Evolutionary conservation across 352 stramenopile genomes (phyloP).

Genomic region (Thraustochytrium striatum): DNA sequence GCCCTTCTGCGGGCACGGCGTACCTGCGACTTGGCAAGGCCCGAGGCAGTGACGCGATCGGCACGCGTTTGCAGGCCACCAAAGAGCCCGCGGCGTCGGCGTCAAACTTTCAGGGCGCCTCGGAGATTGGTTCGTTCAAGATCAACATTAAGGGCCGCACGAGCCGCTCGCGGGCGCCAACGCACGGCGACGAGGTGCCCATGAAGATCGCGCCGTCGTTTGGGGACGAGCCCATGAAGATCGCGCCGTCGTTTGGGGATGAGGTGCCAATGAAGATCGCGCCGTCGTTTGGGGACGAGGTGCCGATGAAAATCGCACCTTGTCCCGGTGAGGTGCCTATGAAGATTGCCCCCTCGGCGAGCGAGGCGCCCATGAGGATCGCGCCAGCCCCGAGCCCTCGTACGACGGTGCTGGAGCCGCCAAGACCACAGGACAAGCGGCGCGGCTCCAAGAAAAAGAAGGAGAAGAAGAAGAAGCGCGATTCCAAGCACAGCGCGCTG

Average conservation of each 20-base stretch:
- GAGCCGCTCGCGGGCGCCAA: neutral
- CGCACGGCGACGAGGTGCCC: neutral
- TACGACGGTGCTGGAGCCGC: too few relatives aligned
- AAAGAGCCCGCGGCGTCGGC: neutral
- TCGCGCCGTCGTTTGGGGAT: neutral
- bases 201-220: neutral
- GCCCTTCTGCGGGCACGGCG: neutral
- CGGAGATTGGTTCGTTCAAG: neutral
- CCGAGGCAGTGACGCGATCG: neutral
- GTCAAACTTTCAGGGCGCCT: constrained; percentile 33
- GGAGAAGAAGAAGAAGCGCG: constrained; percentile 22
- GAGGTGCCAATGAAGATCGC: constrained; percentile 5
- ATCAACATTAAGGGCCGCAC: constrained; percentile 23
- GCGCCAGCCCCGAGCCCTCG: neutral
- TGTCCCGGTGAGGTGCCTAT: neutral
- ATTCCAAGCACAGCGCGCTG: neutral
- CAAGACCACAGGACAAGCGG: neutral
- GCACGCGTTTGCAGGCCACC: neutral
- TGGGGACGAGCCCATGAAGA: neutral
- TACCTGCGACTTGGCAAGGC: constrained; percentile 22
- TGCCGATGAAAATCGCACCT: constrained; percentile 1
- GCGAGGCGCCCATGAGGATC: neutral
- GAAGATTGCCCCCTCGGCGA: neutral
- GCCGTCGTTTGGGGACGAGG: neutral
- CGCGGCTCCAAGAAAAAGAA: neutral